phyloP scores from a whole-genome alignment of 2,329 filamentous ascomycete species.

The Tolypocladium amazonense region DNA sequence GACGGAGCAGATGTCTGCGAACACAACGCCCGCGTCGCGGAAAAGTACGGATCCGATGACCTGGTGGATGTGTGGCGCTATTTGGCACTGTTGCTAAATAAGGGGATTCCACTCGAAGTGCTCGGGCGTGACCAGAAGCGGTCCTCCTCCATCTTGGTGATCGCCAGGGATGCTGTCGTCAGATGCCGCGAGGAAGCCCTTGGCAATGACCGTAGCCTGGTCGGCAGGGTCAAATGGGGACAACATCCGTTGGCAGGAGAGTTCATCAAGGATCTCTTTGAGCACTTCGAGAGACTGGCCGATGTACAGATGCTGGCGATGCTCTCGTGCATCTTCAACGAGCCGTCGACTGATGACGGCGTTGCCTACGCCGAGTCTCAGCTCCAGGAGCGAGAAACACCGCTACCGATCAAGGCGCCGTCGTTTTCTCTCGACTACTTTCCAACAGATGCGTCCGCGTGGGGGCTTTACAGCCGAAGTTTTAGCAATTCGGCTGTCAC shows the following conservation, averaged over 20 bases:
- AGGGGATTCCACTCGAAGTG: slow-evolving; percentile 62
- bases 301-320: slow-evolving; percentile 64
- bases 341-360: slow-evolving; percentile 43
- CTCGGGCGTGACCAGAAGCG: slow-evolving; percentile 41
- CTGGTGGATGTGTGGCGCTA: slow-evolving; percentile 78
- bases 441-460: slow-evolving; percentile 44
- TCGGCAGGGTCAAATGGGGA: slow-evolving; percentile 58
- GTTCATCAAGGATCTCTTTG: slow-evolving; percentile 52
- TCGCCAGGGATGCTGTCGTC: slow-evolving; percentile 52
- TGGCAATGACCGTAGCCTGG: slow-evolving; percentile 23
- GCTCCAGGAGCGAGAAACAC: slow-evolving; percentile 48
- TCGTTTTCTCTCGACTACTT: slow-evolving; percentile 59
- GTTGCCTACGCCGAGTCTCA: slow-evolving; percentile 47
- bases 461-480: slow-evolving; percentile 40
- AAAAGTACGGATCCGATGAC: slow-evolving; percentile 58
- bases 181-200: slow-evolving; percentile 10
- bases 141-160: slow-evolving; percentile 55
- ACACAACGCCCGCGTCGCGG: slow-evolving; percentile 72
- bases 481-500: slow-evolving; percentile 43
- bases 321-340: slow-evolving; percentile 59
- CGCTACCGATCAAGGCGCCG: slow-evolving; percentile 53
- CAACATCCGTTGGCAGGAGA: slow-evolving; percentile 50
- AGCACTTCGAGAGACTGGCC: slow-evolving; percentile 49
- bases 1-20: slow-evolving; percentile 71
- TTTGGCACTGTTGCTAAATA: slow-evolving; percentile 63